These are phyloP conservation scores for Pestalotiopsis sp. DNA, from an alignment of 2,329 filamentous ascomycete species.

Conservation along the genomic window DNA sequence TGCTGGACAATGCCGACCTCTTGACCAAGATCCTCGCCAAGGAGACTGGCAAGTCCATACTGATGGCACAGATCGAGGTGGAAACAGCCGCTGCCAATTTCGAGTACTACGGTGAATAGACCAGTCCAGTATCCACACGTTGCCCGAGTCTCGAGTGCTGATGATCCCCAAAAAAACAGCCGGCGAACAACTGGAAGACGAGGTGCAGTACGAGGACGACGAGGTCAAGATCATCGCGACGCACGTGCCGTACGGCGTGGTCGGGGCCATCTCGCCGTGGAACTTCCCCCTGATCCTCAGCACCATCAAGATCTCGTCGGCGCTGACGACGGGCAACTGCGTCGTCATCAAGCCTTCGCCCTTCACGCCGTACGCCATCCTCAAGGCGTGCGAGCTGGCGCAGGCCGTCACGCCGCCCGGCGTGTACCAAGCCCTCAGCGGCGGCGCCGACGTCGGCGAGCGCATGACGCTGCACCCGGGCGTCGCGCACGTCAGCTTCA, in stretches of 20 bases:
- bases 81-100: not conserved
- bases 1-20: slow-evolving; percentile 21
- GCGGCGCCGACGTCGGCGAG: slow-evolving; percentile 44
- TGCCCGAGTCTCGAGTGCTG: no score
- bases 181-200: slow-evolving; percentile 29
- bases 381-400: slow-evolving; percentile 46
- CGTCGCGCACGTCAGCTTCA: slow-evolving; percentile 34
- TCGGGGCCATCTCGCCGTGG: slow-evolving; percentile 53
- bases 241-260: slow-evolving; percentile 40
- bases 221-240: slow-evolving; percentile 12
- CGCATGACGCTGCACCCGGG: slow-evolving; percentile 15
- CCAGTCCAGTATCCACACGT: no score
- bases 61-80: not conserved
- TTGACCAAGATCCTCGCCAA: no score
- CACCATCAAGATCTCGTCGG: slow-evolving; percentile 43
- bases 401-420: slow-evolving; percentile 45
- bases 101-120: not conserved
- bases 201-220: slow-evolving; percentile 23
- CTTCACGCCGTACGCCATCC: slow-evolving; percentile 39
- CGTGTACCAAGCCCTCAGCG: slow-evolving; percentile 45
- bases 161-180: no score
- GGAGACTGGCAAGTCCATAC: no score
- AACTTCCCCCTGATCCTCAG: slow-evolving; percentile 42
- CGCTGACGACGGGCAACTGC: slow-evolving; percentile 50
- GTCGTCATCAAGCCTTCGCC: slow-evolving; percentile 55